Percentiles rank a stretch among this genome's conserved stretches.
phyloP scores from a whole-genome alignment of 192 early-diverging fungal genomes.

The Backusella parvicylindrica region DNA sequence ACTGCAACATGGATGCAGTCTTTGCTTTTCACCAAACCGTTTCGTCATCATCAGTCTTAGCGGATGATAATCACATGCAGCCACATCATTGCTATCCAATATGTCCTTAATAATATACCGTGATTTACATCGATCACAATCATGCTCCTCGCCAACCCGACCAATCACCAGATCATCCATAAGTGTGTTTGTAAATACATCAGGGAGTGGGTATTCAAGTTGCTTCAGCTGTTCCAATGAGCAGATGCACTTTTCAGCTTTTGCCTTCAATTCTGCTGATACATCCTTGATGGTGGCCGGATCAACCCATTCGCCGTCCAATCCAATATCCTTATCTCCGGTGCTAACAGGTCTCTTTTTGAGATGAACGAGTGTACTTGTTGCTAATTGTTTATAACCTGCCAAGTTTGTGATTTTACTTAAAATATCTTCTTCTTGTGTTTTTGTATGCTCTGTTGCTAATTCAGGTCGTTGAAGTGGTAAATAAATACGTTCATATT shows the following conservation, averaged over 20 bases:
- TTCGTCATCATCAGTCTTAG: conserved; percentile 23
- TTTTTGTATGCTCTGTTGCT: conserved; percentile 50
- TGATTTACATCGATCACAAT: conserved; percentile 50
- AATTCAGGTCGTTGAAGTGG: conserved; percentile 28
- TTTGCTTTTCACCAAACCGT: conserved; percentile 24
- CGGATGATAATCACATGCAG: conserved; percentile 48
- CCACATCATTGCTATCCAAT: conserved; percentile 33
- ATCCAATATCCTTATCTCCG: conserved; percentile 49
- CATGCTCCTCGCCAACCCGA: conserved; percentile 1
- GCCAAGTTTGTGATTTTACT: conserved; percentile 36
- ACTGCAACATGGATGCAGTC: conserved; percentile 50
- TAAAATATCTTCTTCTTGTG: conserved; percentile 42
- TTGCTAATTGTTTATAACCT: conserved; percentile 46
- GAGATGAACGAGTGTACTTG: conserved; percentile 44
- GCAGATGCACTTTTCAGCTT: conserved; percentile 22
- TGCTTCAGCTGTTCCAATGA: conserved; percentile 24
- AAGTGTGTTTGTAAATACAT: neutral
- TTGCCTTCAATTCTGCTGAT: neutral
- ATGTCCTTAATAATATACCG: conserved; percentile 39
- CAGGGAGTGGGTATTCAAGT: conserved; percentile 42
- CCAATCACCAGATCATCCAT: neutral
- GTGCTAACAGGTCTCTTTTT: conserved; percentile 52
- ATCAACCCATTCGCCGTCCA: conserved; percentile 58
- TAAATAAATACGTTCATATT: conserved; percentile 60
- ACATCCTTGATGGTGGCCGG: neutral